Conservation (phyloP, 2,329 filamentous ascomycete species). For the Proliferodiscus dingleyae region DNA sequence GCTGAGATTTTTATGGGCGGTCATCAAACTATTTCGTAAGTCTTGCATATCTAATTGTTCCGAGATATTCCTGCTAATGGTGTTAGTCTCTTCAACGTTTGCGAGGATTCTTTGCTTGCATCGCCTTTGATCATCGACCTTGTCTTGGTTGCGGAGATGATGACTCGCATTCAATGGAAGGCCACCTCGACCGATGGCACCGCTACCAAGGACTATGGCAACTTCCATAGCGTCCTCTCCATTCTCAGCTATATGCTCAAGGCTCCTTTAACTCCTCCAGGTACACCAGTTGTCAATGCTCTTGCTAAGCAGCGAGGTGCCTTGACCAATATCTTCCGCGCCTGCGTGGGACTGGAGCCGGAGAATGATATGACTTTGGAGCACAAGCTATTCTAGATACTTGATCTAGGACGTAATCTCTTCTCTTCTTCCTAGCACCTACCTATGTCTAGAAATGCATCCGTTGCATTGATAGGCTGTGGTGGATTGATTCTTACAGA, state of each 20-base stretch:
- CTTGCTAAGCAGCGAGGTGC: conserved; percentile 93
- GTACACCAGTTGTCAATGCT: conserved; percentile 92
- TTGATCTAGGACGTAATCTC: background rate
- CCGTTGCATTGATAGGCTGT: background rate
- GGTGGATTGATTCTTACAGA: conserved; percentile 2
- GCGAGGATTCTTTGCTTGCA: conserved; percentile 94
- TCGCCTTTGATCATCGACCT: conserved; percentile 97
- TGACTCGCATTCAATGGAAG: conserved; percentile 97
- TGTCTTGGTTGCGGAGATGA: conserved; percentile 89
- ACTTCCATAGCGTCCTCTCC: conserved; percentile 95
- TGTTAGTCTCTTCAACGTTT: conserved; percentile 88
- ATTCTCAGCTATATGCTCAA: conserved; percentile 99
- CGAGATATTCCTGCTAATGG: conserved; percentile 14
- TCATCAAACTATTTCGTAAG: conserved; percentile 88
- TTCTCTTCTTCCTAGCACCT: background rate
- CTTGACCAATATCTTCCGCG: conserved; percentile 97
- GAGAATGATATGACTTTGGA: conserved; percentile 99
- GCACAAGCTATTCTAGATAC: conserved; percentile 82
- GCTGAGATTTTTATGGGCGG: conserved; percentile 98
- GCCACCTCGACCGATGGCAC: conserved; percentile 47
- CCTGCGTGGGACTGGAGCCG: conserved; percentile 91
- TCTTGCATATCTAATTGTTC: conserved; percentile 26
- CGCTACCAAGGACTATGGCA: conserved; percentile 67
- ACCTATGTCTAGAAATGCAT: background rate
- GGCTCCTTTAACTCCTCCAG: conserved; percentile 88